Base-by-base conservation (phyloP, 345 rosid genomes). In the Gossypium anomalum region DNA sequence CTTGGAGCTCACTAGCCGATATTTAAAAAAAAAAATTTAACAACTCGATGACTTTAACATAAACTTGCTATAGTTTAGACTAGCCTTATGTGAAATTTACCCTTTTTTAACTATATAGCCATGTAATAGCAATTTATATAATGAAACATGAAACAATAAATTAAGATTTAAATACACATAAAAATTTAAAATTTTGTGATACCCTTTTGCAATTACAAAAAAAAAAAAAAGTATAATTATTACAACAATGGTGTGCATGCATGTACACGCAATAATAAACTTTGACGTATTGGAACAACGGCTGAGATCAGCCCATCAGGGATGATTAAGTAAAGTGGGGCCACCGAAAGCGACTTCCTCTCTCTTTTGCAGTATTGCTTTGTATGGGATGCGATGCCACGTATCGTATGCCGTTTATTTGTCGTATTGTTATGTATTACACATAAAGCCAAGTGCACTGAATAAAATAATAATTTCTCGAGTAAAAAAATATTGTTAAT, bases 271-370 rank as follows among this genome's bases (percentile, higher is more conserved):
- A 55, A 9, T 15, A 27, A 7, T 6, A 34, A 16, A 38, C 22
- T 16, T 17, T 34, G 17, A 9, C 17, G 22, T 1, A 19, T 9
- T 4, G 8, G 13, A 44, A 0, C 53, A 67, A 67, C 53, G 70
- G 53, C n/a, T 45, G 29, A 45, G 53, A 67, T 48, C 57, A 48
- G 19, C 20, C 57, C 57, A 23, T 47, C 13, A 48, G 20, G 41
- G 19, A 22, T 6, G 29, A 58, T 22, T 22, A 58, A 12, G 2
- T n/a, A 22, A 20, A 2, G 57, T 45, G 34, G 43, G 11, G 19
- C 57, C 20, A 48, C 71, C 57, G 71, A 67, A 47, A 67, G 71
- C 57, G 17, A 66, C 67, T 11, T 1, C 51, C 69, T n/a, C 52
- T 48, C 56, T 3, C 1, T 23, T 53, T 6, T 27, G 15, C 41